Evolutionary conservation across 805 yeast genomes (phyloP).

Genomic region (Saccharomycopsis oosterbeekiorum): DNA sequence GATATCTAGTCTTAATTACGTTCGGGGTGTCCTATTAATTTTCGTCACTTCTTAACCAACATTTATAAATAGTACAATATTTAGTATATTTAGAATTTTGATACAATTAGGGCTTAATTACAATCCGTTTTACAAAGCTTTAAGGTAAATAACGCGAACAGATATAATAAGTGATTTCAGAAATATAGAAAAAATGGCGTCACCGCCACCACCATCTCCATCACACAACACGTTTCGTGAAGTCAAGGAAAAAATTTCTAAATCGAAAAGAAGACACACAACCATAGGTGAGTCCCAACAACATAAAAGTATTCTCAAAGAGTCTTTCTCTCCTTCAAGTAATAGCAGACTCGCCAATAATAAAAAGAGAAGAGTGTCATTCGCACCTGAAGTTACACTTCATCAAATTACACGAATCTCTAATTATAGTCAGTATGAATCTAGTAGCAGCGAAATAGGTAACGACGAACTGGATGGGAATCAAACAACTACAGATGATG

Average conservation of each 20-base stretch:
- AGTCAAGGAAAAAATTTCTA: not conserved
- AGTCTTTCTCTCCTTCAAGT: conserved; percentile 13
- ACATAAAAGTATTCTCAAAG: conserved; percentile 17
- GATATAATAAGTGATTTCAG: not conserved
- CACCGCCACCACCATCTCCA: not conserved
- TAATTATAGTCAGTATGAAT: not conserved
- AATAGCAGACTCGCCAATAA: not conserved
- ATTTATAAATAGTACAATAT: too few relatives aligned
- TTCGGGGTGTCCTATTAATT: too few relatives aligned
- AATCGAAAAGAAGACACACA: conserved; percentile 16
- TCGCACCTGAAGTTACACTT: conserved; percentile 56
- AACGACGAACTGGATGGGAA: not conserved
- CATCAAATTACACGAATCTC: conserved; percentile 33
- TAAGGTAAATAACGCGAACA: not conserved
- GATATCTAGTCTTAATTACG: too few relatives aligned
- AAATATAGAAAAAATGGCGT: not conserved
- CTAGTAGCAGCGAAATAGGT: conserved; percentile 5
- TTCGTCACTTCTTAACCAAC: too few relatives aligned
- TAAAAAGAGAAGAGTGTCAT: conserved; percentile 48
- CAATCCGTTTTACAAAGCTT: too few relatives aligned
- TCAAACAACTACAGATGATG: conserved; percentile 1
- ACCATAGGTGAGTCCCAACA: conserved; percentile 4
- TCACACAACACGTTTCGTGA: not conserved
- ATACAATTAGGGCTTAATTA: too few relatives aligned
- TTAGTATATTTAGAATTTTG: too few relatives aligned